Evolutionary conservation across 768 basidiomycete species (phyloP), one percentile per base, ranked within the genome.

Genomic region (Suillus ampliporus): DNA sequence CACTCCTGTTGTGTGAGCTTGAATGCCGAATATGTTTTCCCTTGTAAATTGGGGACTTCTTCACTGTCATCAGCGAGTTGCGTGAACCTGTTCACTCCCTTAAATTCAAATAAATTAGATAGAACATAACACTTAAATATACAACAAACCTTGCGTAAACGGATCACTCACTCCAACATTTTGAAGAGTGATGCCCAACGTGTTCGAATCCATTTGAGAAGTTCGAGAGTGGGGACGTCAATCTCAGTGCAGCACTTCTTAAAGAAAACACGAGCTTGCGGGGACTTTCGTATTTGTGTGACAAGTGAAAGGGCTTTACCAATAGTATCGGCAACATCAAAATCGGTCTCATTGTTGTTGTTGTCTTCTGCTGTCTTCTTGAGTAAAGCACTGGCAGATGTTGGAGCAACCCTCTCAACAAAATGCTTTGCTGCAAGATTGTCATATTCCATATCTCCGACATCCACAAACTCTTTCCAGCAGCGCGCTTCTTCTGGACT

Each of bases 171-270:
- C 28, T 58, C 57, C 38, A 35, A 41, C 28, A 37, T 41, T 4
- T 35, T 40, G 38, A 68, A 69, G 62, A 74, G 65, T 19, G 71
- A 75, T n/a, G 67, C 72, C 74, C 75, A 77, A 3, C 63, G 59
- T 35, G 72, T 77, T 46, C 65, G 37, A 43, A 76, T 58, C 70
- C 70, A 77, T 58, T 68, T 68, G 34, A 76, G 62, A 26, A 76
- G 72, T 52, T 72, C 61, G 43, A 73, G 65, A 14, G 56, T 19
- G 13, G 54, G 58, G 19, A 48, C 2, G 15, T 28, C 47, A 28
- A 48, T 26, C 47, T 48, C 47, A 10, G 47, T 2, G 1, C 47
- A 76, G 52, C 19, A 58, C 48, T 40, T 65, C 69, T 44, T 31
- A 43, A 76, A 71, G 60, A 68, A 75, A 13, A 67, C 67, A 28